These are phyloP conservation scores for Yamadazyma nakazawae DNA, from an alignment of 805 yeast genomes.

Conservation along the genomic window DNA sequence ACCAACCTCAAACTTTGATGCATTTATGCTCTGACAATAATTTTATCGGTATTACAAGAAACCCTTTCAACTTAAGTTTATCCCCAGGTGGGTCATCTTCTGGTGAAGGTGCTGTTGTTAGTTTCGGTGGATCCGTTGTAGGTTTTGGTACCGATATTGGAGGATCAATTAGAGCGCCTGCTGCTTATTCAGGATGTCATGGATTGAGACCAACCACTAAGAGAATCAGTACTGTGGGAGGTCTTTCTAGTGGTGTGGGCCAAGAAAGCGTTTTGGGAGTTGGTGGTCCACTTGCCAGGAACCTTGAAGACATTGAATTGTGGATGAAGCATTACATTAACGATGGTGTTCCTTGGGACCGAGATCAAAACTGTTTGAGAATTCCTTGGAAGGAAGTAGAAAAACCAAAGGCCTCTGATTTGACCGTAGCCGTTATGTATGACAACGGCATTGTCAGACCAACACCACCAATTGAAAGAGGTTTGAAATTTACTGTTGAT, in stretches of 20 bases:
- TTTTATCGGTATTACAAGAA: conserved; percentile 33
- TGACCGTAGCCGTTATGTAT: conserved; percentile 60
- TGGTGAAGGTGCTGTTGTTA: conserved; percentile 43
- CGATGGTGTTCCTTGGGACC: conserved; percentile 62
- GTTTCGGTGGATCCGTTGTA: conserved; percentile 38
- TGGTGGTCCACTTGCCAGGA: conserved; percentile 65
- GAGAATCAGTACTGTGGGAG: conserved; percentile 37
- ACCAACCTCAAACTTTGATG: conserved; percentile 45
- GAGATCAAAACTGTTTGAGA: conserved; percentile 46
- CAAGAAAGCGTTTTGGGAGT: conserved; percentile 66
- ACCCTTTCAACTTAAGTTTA: conserved; percentile 37
- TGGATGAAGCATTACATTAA: conserved; percentile 63
- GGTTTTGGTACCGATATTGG: conserved; percentile 46
- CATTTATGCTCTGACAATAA: conserved; percentile 42
- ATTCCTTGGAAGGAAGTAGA: conserved; percentile 52
- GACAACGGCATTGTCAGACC: conserved; percentile 67
- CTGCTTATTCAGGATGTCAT: conserved; percentile 39
- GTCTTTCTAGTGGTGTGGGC: conserved; percentile 56
- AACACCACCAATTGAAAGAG: conserved; percentile 62
- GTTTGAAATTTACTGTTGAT: conserved; percentile 49
- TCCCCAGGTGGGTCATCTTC: conserved; percentile 44
- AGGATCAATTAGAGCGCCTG: conserved; percentile 43
- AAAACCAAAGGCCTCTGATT: conserved; percentile 34
- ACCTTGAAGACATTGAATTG: conserved; percentile 62
- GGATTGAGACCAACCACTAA: conserved; percentile 44